Conservation (phyloP, 805 yeast species). For the Blastobotrys attinorum region DNA sequence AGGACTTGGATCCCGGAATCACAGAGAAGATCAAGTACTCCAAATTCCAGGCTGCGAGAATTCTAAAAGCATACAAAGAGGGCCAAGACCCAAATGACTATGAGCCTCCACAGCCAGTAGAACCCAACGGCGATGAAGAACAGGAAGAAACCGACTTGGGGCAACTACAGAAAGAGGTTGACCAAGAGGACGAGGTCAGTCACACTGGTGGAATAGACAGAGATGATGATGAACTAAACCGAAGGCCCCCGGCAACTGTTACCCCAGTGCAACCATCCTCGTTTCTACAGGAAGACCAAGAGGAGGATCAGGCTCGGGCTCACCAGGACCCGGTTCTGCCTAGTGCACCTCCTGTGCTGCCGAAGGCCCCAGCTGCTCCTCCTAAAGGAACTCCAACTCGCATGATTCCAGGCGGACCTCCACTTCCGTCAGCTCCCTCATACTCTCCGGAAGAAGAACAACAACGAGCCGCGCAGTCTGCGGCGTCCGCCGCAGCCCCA, state of each 20-base stretch:
- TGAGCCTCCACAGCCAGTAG: constrained; percentile 35
- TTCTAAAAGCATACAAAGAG: constrained; percentile 39
- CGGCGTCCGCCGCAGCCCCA: constrained; percentile 14
- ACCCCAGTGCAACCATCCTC: constrained; percentile 3
- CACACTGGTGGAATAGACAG: background rate
- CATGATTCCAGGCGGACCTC: background rate
- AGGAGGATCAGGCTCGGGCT: background rate
- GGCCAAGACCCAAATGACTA: constrained; percentile 55
- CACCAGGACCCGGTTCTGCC: background rate
- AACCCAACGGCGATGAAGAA: constrained; percentile 14
- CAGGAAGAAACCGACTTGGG: constrained; percentile 1
- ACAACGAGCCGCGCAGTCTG: background rate
- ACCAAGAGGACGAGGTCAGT: background rate
- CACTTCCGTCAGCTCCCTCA: constrained; percentile 1
- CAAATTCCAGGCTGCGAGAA: constrained; percentile 54
- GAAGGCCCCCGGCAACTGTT: background rate
- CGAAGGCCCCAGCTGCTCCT: background rate
- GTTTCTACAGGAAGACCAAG: background rate
- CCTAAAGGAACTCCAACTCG: constrained; percentile 1
- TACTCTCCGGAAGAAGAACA: background rate
- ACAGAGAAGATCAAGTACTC: constrained; percentile 47
- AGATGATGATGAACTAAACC: background rate
- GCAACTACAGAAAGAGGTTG: background rate
- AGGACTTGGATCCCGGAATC: constrained; percentile 28
- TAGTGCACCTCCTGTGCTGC: constrained; percentile 3